These are phyloP conservation scores for Cardamine occulta DNA, from an alignment of 345 rosid genomes.

Conservation along the genomic window DNA sequence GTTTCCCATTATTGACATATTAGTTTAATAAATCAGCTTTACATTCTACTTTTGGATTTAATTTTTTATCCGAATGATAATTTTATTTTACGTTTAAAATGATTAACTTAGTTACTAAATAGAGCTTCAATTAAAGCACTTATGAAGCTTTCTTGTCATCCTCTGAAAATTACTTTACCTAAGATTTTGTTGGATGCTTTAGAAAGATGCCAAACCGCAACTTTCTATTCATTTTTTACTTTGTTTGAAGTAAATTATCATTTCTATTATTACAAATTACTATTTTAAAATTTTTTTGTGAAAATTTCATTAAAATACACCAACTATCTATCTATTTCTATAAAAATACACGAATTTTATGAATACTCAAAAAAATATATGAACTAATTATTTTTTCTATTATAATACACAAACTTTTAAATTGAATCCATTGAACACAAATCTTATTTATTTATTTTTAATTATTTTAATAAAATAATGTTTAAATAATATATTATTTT, in stretches of 20 bases:
- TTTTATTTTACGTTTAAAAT: background rate
- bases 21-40: slow-evolving; percentile 5
- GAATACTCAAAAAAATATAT: too few relatives aligned
- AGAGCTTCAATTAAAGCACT: background rate
- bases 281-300: too few relatives aligned
- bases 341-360: too few relatives aligned
- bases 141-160: slow-evolving; percentile 16
- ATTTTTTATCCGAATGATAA: slow-evolving; percentile 13
- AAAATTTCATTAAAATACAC: too few relatives aligned
- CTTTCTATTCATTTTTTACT: background rate
- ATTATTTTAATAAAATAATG: too few relatives aligned
- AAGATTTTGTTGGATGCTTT: background rate
- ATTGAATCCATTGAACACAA: too few relatives aligned
- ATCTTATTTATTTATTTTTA: too few relatives aligned
- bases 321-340: too few relatives aligned
- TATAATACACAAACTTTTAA: too few relatives aligned
- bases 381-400: too few relatives aligned
- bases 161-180: background rate
- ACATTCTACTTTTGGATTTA: background rate
- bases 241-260: background rate
- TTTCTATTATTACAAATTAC: background rate
- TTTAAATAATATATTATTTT: too few relatives aligned
- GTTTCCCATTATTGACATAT: slow-evolving; percentile 10
- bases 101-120: background rate
- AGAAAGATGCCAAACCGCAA: slow-evolving; percentile 10